Conservation (phyloP, 768 basidiomycete species). For the Amanita subjunquillea region DNA sequence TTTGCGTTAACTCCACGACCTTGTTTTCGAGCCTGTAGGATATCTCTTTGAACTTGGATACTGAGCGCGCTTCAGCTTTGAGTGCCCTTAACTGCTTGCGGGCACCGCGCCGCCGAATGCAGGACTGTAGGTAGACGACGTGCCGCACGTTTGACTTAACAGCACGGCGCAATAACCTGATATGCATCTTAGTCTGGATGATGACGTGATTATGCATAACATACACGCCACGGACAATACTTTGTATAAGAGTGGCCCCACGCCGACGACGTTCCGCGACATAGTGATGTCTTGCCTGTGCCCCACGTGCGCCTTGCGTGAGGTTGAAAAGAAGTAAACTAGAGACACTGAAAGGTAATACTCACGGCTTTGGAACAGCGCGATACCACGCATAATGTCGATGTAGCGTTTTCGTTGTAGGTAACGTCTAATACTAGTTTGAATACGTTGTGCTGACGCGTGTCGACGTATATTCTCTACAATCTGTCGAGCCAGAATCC, state of each 20-base stretch:
- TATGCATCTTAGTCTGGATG: constrained; percentile 3
- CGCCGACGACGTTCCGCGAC: constrained; percentile 40
- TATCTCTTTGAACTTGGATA: constrained; percentile 97
- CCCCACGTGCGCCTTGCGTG: constrained; percentile 59
- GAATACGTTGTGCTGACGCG: constrained; percentile 66
- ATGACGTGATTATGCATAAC: constrained; percentile 17
- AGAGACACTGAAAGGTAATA: background rate
- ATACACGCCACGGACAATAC: constrained; percentile 81
- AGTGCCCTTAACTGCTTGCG: constrained; percentile 77
- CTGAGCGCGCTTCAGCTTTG: constrained; percentile 88
- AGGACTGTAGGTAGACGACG: constrained; percentile 85
- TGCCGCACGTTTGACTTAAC: constrained; percentile 54
- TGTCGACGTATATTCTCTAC: constrained; percentile 66
- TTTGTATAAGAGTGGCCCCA: constrained; percentile 71
- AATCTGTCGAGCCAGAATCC: constrained; percentile 64
- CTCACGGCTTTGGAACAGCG: constrained; percentile 81
- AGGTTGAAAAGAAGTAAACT: background rate
- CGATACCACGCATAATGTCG: constrained; percentile 48
- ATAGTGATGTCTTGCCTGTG: constrained; percentile 53
- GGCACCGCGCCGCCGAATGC: constrained; percentile 81
- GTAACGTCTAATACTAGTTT: constrained; percentile 61
- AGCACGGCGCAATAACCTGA: constrained; percentile 42
- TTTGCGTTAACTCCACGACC: constrained; percentile 96
- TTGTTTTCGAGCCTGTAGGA: constrained; percentile 98
- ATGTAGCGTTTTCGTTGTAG: constrained; percentile 65